Conservation (phyloP, 2,329 filamentous ascomycete genomes). For the Fusarium miscanthi region DNA sequence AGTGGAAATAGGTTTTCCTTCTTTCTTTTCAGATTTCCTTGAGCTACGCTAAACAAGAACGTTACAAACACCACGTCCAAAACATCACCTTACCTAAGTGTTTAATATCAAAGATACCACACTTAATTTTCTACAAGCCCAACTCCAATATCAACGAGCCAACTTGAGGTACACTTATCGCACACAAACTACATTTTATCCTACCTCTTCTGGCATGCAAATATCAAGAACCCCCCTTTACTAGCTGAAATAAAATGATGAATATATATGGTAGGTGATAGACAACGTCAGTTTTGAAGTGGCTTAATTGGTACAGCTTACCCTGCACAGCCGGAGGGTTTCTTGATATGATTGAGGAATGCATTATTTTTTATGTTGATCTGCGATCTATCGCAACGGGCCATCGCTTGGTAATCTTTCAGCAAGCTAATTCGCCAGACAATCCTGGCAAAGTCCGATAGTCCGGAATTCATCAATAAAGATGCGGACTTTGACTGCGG, state of each 20-base stretch:
- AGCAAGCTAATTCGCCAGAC: not conserved
- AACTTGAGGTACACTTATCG: not conserved
- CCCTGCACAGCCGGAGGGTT: not conserved
- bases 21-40: not conserved
- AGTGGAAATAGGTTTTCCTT: not conserved
- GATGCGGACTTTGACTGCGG: constrained; percentile 28
- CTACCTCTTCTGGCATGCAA: too few relatives aligned
- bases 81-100: not conserved
- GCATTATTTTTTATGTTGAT: not conserved
- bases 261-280: too few relatives aligned
- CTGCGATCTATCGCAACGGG: not conserved
- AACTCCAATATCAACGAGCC: rapidly evolving
- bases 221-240: rapidly evolving
- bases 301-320: not conserved
- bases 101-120: not conserved
- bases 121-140: rapidly evolving
- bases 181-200: rapidly evolving
- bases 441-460: constrained; percentile 1
- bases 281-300: too few relatives aligned
- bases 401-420: constrained; percentile 13
- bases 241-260: too few relatives aligned
- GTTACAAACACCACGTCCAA: not conserved
- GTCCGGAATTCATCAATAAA: not conserved
- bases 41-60: not conserved
- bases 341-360: not conserved